Percentiles rank a stretch among this genome's conserved stretches.
These are phyloP conservation scores for Lyophyllum decastes DNA, from an alignment of 768 basidiomycete genomes.

Conservation along the genomic window DNA sequence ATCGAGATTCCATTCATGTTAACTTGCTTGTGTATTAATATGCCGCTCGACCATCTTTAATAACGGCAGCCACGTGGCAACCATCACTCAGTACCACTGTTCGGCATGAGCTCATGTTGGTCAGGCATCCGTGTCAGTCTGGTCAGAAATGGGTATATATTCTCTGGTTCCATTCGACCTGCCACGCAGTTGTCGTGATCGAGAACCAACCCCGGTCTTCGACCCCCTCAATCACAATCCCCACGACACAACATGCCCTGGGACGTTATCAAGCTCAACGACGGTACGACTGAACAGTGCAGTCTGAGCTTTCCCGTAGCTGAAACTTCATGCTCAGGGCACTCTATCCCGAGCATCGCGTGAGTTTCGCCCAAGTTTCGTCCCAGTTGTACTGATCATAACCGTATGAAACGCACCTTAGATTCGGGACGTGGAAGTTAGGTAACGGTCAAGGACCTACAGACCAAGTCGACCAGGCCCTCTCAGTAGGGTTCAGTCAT, in stretches of 20 bases:
- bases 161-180: background rate
- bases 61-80: background rate
- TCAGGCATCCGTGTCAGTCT: too few species aligned
- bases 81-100: too few species aligned
- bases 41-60: too few species aligned
- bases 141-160: background rate
- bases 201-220: background rate
- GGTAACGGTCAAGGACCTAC: conserved; percentile 55
- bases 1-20: too few species aligned
- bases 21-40: too few species aligned
- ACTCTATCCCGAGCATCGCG: conserved; percentile 52
- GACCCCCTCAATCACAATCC: background rate
- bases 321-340: conserved; percentile 31
- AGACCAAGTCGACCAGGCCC: conserved; percentile 61
- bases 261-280: conserved; percentile 57
- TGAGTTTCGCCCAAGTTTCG: conserved; percentile 7
- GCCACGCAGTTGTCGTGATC: background rate
- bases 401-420: conserved; percentile 4
- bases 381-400: background rate
- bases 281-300: too few species aligned
- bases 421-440: conserved; percentile 67
- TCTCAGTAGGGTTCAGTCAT: conserved; percentile 62
- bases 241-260: conserved; percentile 51
- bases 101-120: too few species aligned
- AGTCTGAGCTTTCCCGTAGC: background rate